phyloP scores from a whole-genome alignment of 495 filamentous ascomycete species.

The Lophiostoma macrostomum region DNA sequence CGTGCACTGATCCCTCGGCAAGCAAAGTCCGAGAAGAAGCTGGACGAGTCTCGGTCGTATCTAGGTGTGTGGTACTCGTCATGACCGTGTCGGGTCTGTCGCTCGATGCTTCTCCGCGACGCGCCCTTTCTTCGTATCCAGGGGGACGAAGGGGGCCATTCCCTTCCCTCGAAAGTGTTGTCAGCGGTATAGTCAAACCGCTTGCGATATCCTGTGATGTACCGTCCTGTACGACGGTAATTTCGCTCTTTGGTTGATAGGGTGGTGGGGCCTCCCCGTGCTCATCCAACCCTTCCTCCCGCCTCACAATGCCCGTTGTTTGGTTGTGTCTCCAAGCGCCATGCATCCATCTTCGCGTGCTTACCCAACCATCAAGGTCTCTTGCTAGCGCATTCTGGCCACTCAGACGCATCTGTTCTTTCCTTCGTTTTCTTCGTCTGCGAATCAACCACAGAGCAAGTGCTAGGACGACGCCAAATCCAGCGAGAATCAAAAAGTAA shows the following conservation, averaged over 20 bases:
- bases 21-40: no score
- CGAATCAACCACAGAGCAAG: slow-evolving; percentile 34
- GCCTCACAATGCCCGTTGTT: slow-evolving; percentile 9
- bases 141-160: slow-evolving; percentile 36
- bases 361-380: slow-evolving; percentile 40
- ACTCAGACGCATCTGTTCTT: slow-evolving; percentile 26
- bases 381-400: slow-evolving; percentile 38
- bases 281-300: slow-evolving; percentile 46
- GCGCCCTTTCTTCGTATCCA: slow-evolving; percentile 25
- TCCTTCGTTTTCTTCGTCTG: slow-evolving; percentile 31
- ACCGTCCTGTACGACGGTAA: slow-evolving; percentile 12
- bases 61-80: background rate
- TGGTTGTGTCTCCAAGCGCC: slow-evolving; percentile 34
- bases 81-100: background rate
- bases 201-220: background rate
- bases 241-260: slow-evolving; percentile 34
- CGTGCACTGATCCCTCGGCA: no score
- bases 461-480: slow-evolving; percentile 34
- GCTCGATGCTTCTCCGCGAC: background rate
- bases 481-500: slow-evolving; percentile 45
- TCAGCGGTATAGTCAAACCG: slow-evolving; percentile 35
- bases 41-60: no score
- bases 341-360: slow-evolving; percentile 34
- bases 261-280: slow-evolving; percentile 45
- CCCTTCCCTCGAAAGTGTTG: slow-evolving; percentile 36